Conservation (phyloP, 2,329 filamentous ascomycete species). For the Ophiostoma sp. region DNA sequence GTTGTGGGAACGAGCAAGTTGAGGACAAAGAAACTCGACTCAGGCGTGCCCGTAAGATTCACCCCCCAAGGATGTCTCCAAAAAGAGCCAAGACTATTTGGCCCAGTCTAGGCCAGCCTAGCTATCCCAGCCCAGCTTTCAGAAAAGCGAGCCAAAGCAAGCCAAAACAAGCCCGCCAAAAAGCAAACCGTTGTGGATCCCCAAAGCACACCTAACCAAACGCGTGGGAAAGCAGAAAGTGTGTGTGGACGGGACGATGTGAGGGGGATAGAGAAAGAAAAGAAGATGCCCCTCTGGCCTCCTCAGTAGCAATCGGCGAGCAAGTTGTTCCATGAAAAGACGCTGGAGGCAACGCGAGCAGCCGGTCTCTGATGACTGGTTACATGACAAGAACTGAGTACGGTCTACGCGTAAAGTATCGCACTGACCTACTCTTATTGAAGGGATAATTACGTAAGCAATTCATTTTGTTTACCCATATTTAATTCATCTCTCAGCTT, state of each 20-base stretch:
- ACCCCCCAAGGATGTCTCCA: not conserved
- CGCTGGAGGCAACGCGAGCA: no score
- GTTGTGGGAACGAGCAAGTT: not conserved
- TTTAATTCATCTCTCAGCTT: no score
- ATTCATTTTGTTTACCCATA: no score
- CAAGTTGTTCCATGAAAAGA: no score
- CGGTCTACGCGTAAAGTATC: no score
- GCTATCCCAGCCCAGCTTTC: not conserved
- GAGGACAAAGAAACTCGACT: not conserved
- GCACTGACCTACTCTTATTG: no score
- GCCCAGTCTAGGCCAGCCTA: not conserved
- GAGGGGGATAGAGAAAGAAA: not conserved
- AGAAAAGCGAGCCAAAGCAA: no score
- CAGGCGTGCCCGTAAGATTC: not conserved
- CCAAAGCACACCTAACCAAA: not conserved
- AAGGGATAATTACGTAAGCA: no score
- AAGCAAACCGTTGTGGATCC: not conserved
- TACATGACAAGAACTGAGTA: no score
- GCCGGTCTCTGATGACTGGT: no score
- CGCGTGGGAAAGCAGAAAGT: not conserved
- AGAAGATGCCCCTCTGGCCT: no score
- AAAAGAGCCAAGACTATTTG: not conserved
- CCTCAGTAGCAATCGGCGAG: no score
- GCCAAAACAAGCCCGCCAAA: not conserved
- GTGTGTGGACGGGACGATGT: not conserved